phyloP scores from a whole-genome alignment of 768 basidiomycete genomes.

The Boletus rubroflammeus region DNA sequence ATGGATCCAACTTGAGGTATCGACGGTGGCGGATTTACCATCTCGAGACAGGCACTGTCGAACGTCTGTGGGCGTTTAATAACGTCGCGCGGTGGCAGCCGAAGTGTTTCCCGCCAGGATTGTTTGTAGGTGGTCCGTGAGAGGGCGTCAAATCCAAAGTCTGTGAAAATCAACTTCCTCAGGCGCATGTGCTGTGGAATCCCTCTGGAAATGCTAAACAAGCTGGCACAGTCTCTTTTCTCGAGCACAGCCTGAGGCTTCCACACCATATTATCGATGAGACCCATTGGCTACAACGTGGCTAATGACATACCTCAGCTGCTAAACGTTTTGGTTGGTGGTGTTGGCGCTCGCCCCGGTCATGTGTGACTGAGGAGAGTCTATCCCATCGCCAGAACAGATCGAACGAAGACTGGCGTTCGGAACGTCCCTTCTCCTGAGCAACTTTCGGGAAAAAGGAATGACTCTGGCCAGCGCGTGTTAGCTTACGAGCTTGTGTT shows the following conservation, averaged over 20 bases:
- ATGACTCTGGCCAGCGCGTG: constrained; percentile 14
- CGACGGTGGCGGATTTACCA: neutral
- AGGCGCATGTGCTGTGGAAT: neutral
- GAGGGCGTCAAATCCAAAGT: neutral
- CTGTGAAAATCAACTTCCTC: neutral
- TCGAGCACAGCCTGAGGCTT: neutral
- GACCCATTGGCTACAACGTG: neutral
- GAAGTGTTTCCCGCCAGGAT: neutral
- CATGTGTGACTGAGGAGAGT: constrained; percentile 24
- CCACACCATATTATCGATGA: neutral
- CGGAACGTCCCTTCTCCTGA: constrained; percentile 34
- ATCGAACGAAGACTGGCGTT: constrained; percentile 35
- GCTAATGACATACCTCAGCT: constrained; percentile 7
- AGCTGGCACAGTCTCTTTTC: neutral
- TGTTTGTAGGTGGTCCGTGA: neutral
- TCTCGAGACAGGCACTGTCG: neutral
- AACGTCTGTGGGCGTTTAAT: neutral
- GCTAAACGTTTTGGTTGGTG: neutral
- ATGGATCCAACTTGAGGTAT: neutral
- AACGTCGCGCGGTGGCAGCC: neutral
- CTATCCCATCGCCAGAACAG: constrained; percentile 35
- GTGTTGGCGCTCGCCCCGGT: neutral
- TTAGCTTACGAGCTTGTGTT: neutral
- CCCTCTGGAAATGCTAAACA: neutral
- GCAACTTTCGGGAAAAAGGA: constrained; percentile 41